These are phyloP conservation scores for Sporothrix pseudoabietina DNA, from an alignment of 2,329 filamentous ascomycete genomes.

Conservation along the genomic window DNA sequence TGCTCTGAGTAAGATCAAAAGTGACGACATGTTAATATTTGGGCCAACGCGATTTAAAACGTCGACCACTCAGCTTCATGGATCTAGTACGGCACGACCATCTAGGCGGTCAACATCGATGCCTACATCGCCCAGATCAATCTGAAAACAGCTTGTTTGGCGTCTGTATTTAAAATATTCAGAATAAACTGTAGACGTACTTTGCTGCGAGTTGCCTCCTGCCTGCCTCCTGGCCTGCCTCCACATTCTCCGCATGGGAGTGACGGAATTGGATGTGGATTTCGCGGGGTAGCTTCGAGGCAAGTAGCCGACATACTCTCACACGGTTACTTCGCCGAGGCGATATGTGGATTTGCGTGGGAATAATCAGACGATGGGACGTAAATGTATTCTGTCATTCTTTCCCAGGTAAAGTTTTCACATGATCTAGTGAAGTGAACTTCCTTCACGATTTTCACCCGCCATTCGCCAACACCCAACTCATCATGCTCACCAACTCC, in stretches of 20 bases:
- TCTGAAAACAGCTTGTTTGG: conserved; percentile 44
- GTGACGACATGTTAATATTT: no score
- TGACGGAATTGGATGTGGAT: not conserved
- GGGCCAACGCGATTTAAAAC: no score
- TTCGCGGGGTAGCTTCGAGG: not conserved
- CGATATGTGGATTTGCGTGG: not conserved
- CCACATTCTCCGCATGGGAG: not conserved
- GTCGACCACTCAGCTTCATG: conserved; percentile 47
- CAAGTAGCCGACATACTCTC: not conserved
- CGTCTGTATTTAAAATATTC: no score
- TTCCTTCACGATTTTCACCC: no score
- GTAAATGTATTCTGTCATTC: not conserved
- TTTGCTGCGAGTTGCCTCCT: no score
- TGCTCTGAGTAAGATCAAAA: no score
- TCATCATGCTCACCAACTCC: no score
- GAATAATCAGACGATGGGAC: not conserved
- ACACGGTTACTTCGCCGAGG: not conserved
- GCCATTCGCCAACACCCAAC: no score
- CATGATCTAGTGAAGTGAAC: not conserved
- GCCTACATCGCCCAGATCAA: conserved; percentile 72
- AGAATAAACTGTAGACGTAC: no score
- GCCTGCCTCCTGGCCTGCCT: not conserved
- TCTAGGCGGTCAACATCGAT: conserved; percentile 67
- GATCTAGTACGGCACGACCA: conserved; percentile 63
- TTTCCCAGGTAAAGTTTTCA: not conserved